phyloP scores from a whole-genome alignment of 2,329 filamentous ascomycete species.

The Fusarium sp. region DNA sequence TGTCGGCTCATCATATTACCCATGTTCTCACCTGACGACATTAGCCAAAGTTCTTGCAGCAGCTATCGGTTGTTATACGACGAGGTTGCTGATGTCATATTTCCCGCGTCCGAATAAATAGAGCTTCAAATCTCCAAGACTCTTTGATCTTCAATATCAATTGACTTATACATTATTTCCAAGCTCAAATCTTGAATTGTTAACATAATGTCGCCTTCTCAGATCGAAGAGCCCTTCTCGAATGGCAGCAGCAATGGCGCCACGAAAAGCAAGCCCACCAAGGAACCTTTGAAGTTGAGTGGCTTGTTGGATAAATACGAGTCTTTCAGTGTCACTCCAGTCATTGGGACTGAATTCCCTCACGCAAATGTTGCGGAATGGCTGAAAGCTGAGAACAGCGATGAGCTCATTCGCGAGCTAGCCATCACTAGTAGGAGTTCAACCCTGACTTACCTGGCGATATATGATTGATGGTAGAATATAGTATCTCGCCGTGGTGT shows the following conservation, averaged over 20 bases:
- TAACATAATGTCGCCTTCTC: background rate
- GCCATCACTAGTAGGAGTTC: background rate
- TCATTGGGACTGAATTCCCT: conserved; percentile 8
- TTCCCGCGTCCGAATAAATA: background rate
- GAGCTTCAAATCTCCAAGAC: background rate
- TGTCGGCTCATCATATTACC: too few relatives aligned
- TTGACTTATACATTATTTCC: background rate
- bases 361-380: background rate
- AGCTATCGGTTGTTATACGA: too few relatives aligned
- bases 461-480: background rate
- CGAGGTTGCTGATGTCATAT: too few relatives aligned
- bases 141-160: background rate
- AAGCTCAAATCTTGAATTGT: too few relatives aligned
- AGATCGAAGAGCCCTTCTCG: too few relatives aligned
- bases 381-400: background rate
- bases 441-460: too few relatives aligned
- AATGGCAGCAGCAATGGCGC: background rate
- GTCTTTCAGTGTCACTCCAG: background rate
- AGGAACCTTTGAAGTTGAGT: background rate
- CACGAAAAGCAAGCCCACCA: background rate
- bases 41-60: too few relatives aligned
- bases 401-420: background rate
- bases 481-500: conserved; percentile 4
- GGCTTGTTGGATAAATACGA: background rate
- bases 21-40: too few relatives aligned